phyloP scores from a whole-genome alignment of 345 rosid species.

The Cochlearia excelsa region DNA sequence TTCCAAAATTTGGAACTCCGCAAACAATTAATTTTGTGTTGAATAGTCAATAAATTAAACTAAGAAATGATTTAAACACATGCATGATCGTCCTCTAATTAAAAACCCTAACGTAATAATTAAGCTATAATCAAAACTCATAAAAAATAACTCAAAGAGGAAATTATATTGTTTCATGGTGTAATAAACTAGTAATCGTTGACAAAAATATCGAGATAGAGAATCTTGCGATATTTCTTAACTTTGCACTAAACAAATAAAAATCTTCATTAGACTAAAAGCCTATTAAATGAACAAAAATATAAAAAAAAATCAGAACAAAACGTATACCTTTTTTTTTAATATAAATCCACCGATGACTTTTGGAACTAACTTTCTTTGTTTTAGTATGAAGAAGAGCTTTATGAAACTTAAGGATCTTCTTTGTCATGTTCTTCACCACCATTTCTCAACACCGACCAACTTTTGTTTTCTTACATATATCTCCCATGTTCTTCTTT shows the following conservation, averaged over 20 bases:
- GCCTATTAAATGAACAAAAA: neutral
- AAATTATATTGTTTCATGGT: too few species aligned
- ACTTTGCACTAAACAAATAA: neutral
- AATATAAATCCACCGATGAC: slow-evolving; percentile 5
- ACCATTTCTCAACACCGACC: slow-evolving; percentile 1
- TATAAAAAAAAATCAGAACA: slow-evolving; percentile 1
- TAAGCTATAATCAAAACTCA: too few species aligned
- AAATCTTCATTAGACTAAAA: neutral
- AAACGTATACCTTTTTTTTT: neutral
- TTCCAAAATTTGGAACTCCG: too few species aligned
- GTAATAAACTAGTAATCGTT: too few species aligned
- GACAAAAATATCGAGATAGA: too few species aligned
- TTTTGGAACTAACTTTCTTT: neutral
- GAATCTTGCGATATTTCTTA: neutral
- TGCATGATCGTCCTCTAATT: too few species aligned
- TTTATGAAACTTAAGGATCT: neutral
- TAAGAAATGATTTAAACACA: too few species aligned
- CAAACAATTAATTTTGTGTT: too few species aligned
- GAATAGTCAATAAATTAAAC: too few species aligned
- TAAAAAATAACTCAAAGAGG: too few species aligned
- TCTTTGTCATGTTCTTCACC: slow-evolving; percentile 9
- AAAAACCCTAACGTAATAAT: too few species aligned
- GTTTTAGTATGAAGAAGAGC: neutral
- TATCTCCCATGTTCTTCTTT: slow-evolving; percentile 16
- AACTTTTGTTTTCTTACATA: neutral